Conservation (phyloP, 352 stramenopile species). For the Pythium coloratum region DNA sequence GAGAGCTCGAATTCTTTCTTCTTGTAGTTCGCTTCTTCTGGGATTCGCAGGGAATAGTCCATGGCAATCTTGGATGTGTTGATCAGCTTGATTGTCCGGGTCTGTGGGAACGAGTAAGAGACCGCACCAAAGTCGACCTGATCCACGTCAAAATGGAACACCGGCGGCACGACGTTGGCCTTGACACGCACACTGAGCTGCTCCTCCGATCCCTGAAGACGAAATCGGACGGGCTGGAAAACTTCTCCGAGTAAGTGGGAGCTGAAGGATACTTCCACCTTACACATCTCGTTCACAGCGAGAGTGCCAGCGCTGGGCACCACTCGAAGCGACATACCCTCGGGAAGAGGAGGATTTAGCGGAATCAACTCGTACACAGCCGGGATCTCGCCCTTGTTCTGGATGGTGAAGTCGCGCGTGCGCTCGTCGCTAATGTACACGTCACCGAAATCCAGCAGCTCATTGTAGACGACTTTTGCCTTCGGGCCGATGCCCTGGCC, state of each 20-base stretch:
- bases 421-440: constrained; percentile 92
- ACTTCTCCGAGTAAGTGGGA: constrained; percentile 88
- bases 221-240: constrained; percentile 82
- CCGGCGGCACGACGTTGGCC: constrained; percentile 90
- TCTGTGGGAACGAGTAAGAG: constrained; percentile 90
- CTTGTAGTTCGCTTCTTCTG: constrained; percentile 90
- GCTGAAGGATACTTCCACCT: constrained; percentile 86
- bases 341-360: constrained; percentile 32
- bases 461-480: constrained; percentile 92
- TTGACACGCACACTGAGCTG: constrained; percentile 83
- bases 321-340: constrained; percentile 43
- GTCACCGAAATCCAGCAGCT: constrained; percentile 93
- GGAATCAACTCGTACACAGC: constrained; percentile 71
- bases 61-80: constrained; percentile 95
- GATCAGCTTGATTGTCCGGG: constrained; percentile 70
- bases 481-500: constrained; percentile 92
- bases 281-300: constrained; percentile 75
- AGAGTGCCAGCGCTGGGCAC: constrained; percentile 55
- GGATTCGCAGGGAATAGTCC: constrained; percentile 87
- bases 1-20: constrained; percentile 90
- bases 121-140: constrained; percentile 92
- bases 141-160: constrained; percentile 92
- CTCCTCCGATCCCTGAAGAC: constrained; percentile 86
- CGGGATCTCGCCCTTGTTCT: constrained; percentile 94
- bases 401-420: constrained; percentile 88